These are phyloP conservation scores for Lachancea sp. DNA, from an alignment of 805 yeast genomes.

Conservation along the genomic window DNA sequence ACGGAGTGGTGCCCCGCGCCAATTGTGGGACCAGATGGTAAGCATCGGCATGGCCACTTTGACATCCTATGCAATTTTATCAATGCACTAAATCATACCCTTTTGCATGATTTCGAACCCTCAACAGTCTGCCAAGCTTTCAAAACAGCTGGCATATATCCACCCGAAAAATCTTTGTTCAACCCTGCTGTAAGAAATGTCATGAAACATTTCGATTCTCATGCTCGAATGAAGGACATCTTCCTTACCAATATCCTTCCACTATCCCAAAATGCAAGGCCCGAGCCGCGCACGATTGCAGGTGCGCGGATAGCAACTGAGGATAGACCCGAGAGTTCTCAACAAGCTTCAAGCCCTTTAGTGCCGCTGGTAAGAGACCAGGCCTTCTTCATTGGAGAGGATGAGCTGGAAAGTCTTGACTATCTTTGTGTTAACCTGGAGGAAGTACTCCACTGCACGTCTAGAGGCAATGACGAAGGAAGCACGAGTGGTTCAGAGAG, in stretches of 20 bases:
- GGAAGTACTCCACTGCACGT: neutral
- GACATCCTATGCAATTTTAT: slow-evolving; percentile 9
- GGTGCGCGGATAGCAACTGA: neutral
- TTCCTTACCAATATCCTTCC: slow-evolving; percentile 6
- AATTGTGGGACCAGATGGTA: slow-evolving; percentile 3
- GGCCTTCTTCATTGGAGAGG: slow-evolving; percentile 9
- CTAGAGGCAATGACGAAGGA: neutral
- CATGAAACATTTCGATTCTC: slow-evolving; percentile 8
- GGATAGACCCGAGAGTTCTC: neutral
- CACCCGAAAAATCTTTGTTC: slow-evolving; percentile 6
- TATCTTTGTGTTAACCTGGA: slow-evolving; percentile 4
- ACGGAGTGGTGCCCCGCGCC: slow-evolving; percentile 10
- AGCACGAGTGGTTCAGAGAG: neutral
- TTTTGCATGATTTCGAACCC: slow-evolving; percentile 1
- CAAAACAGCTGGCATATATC: slow-evolving; percentile 5
- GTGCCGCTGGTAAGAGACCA: slow-evolving; percentile 2
- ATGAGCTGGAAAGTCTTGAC: slow-evolving; percentile 6
- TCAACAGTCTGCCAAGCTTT: slow-evolving; percentile 4
- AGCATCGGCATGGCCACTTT: slow-evolving; percentile 7
- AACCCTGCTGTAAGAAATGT: slow-evolving; percentile 8
- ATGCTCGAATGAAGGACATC: slow-evolving; percentile 6
- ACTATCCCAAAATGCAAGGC: neutral
- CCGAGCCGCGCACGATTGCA: neutral
- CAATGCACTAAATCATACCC: slow-evolving; percentile 5
- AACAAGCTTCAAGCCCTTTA: slow-evolving; percentile 1